Conservation (phyloP, 163 green algal genomes). For the Volvox carteri region DNA sequence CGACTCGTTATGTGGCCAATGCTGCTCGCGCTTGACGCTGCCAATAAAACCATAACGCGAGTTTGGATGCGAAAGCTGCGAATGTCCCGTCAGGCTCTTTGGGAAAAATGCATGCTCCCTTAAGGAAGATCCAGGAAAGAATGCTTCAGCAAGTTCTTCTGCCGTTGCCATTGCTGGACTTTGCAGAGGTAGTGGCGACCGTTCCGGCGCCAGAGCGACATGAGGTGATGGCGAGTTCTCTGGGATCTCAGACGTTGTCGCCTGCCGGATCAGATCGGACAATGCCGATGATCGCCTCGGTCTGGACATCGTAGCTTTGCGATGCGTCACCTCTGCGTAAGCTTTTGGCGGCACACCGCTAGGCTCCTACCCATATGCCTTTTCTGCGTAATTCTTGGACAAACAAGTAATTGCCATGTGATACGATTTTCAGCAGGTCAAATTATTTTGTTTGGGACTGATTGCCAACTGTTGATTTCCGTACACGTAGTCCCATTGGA, state of each 20-base stretch:
- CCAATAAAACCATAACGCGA: constrained; percentile 16
- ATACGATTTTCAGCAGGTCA: too few relatives aligned
- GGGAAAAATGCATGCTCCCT: constrained; percentile 10
- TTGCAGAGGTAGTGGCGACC: not conserved
- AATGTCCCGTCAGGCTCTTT: not conserved
- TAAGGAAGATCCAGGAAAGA: constrained; percentile 20
- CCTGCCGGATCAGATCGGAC: constrained; percentile 29
- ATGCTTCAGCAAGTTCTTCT: constrained; percentile 38
- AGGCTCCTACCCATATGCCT: not conserved
- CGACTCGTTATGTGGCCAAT: not conserved
- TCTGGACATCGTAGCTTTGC: not conserved
- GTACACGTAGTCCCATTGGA: not conserved
- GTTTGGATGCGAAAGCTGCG: constrained; percentile 7
- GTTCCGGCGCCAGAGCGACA: not conserved
- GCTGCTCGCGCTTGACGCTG: not conserved
- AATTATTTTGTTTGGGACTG: not conserved
- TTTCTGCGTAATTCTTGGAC: not conserved
- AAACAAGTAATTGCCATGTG: too few relatives aligned
- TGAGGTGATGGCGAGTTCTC: not conserved
- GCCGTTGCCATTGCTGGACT: not conserved
- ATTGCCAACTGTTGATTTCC: not conserved
- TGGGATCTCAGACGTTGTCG: not conserved
- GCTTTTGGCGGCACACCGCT: not conserved
- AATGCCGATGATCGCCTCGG: constrained; percentile 8
- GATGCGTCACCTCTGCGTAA: not conserved